These are phyloP conservation scores for Tanacetum coccineum DNA, from an alignment of 129 eudicot species.

Conservation along the genomic window DNA sequence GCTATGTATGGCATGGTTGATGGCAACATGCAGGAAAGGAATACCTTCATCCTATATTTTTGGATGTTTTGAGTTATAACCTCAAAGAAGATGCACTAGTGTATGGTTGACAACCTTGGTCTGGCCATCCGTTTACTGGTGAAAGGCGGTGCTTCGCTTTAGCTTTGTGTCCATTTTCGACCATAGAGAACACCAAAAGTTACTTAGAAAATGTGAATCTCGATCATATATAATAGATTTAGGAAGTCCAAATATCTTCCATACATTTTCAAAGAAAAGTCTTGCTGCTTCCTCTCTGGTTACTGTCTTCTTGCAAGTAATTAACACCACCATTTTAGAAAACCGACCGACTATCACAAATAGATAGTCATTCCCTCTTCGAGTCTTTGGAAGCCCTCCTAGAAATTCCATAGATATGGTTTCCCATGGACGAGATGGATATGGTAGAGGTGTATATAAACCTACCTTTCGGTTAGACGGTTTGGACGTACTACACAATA, in stretches of 20 bases:
- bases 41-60: slow-evolving; percentile 25
- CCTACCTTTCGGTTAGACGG: too few species aligned
- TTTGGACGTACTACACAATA: too few species aligned
- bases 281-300: slow-evolving; percentile 14
- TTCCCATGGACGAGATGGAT: too few species aligned
- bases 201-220: slow-evolving; percentile 11
- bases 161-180: slow-evolving; percentile 15
- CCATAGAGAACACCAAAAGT: slow-evolving; percentile 28
- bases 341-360: too few species aligned
- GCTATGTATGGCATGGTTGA: slow-evolving; percentile 9
- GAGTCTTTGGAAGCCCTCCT: too few species aligned
- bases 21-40: slow-evolving; percentile 13
- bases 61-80: slow-evolving; percentile 6
- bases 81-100: background rate
- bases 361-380: too few species aligned
- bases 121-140: background rate
- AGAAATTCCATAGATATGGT: too few species aligned
- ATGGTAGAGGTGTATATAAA: too few species aligned
- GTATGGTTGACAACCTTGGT: slow-evolving; percentile 18
- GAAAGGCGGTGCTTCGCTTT: slow-evolving; percentile 16
- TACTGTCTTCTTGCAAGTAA: slow-evolving; percentile 17
- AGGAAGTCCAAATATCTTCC: slow-evolving; percentile 16
- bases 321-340: too few species aligned
- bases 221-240: background rate
- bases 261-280: slow-evolving; percentile 17